Conservation (phyloP, 768 basidiomycete genomes). For the Leucosporidium yakuticum region DNA sequence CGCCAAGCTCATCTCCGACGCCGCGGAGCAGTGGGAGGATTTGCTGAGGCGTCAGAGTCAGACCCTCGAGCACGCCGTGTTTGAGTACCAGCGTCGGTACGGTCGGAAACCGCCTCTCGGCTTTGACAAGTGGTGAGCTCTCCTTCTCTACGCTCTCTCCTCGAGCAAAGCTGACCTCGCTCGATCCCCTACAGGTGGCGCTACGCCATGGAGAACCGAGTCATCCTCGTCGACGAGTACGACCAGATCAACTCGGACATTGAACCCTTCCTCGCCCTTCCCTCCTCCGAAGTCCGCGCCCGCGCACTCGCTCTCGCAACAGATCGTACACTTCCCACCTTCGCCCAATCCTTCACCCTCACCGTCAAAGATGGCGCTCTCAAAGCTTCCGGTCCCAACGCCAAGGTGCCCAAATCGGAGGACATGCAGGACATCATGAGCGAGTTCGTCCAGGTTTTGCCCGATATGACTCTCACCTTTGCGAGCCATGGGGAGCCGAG, state of each 20-base stretch:
- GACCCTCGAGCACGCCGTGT: slow-evolving; percentile 68
- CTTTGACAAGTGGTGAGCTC: slow-evolving; percentile 74
- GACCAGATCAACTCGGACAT: slow-evolving; percentile 38
- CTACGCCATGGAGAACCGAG: slow-evolving; percentile 65
- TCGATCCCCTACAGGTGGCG: slow-evolving; percentile 42
- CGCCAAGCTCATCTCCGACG: slow-evolving; percentile 46
- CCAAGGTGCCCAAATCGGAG: slow-evolving; percentile 20
- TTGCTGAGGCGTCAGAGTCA: slow-evolving; percentile 69
- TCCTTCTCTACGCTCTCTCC: background rate
- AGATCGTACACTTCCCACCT: slow-evolving; percentile 8
- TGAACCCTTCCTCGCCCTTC: slow-evolving; percentile 33
- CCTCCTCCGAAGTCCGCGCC: slow-evolving; percentile 16
- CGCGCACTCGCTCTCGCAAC: slow-evolving; percentile 22
- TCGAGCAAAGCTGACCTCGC: background rate
- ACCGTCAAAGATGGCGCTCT: slow-evolving; percentile 29
- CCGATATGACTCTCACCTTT: slow-evolving; percentile 39
- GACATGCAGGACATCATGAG: slow-evolving; percentile 36
- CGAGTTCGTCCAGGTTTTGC: slow-evolving; percentile 28
- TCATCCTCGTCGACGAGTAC: slow-evolving; percentile 54
- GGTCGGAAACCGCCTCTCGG: slow-evolving; percentile 74
- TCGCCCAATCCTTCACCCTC: slow-evolving; percentile 25
- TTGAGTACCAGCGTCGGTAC: slow-evolving; percentile 74
- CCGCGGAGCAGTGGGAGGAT: slow-evolving; percentile 46
- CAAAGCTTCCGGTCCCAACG: slow-evolving; percentile 24
- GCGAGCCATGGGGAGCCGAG: slow-evolving; percentile 37